A percentile compares a stretch with the other conserved stretches of the same genome.
Evolutionary conservation across 1,284 basidiomycete species (phyloP).

Genomic region (Cryptococcus sp.): DNA sequence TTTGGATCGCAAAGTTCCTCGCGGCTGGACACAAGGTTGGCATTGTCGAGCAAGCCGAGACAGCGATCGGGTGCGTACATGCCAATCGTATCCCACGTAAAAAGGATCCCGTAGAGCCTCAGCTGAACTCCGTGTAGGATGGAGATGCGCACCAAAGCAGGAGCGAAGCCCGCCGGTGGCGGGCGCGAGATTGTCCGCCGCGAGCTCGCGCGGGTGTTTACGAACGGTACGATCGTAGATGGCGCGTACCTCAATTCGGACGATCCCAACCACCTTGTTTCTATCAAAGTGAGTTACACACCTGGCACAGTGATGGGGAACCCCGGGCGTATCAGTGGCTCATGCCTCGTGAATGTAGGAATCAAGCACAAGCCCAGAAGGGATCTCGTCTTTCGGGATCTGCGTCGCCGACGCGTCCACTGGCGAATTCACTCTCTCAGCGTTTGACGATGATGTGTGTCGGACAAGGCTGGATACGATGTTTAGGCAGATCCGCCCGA

Average conservation of each 20-base stretch:
- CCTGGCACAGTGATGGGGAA: background rate
- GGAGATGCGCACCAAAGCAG: constrained; percentile 56
- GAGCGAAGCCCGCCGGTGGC: constrained; percentile 18
- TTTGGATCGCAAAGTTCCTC: constrained; percentile 53
- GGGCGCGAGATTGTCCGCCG: constrained; percentile 71
- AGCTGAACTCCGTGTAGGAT: constrained; percentile 30
- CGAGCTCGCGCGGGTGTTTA: constrained; percentile 93
- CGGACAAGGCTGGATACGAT: constrained; percentile 91
- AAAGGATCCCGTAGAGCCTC: background rate
- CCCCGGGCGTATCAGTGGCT: constrained; percentile 9
- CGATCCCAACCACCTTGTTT: constrained; percentile 90
- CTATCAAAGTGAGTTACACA: constrained; percentile 62
- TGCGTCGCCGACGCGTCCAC: constrained; percentile 96
- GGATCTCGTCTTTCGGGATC: constrained; percentile 66
- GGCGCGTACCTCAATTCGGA: constrained; percentile 84
- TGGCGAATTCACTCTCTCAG: constrained; percentile 88
- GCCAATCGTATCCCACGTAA: background rate
- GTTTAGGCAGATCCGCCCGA: constrained; percentile 85
- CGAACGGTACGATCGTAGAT: constrained; percentile 94
- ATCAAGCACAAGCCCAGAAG: constrained; percentile 25
- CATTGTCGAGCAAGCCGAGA: constrained; percentile 94
- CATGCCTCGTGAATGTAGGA: constrained; percentile 32
- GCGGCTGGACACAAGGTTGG: constrained; percentile 87
- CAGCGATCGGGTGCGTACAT: constrained; percentile 60
- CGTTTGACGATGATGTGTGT: constrained; percentile 88